A percentile compares a stretch with the other conserved stretches of the same genome.
phyloP scores from a whole-genome alignment of 2,329 filamentous ascomycete genomes.

The Stagonosporopsis chrysanthemi region DNA sequence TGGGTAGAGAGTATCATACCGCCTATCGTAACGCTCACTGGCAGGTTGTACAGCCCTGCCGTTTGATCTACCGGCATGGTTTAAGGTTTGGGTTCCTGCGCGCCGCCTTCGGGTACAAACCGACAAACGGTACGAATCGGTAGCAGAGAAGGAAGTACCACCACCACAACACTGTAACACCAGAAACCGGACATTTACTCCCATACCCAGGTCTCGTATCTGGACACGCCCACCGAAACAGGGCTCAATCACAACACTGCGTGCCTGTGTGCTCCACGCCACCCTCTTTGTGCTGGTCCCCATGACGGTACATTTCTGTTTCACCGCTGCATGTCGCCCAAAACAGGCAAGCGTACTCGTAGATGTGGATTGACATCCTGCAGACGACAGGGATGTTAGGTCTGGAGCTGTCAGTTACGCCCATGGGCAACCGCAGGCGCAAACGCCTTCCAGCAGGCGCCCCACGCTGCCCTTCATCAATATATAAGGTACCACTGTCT shows the following conservation, averaged over 20 bases:
- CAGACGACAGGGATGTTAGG: not conserved
- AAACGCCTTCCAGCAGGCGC: conserved; percentile 6
- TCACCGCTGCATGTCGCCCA: conserved; percentile 28
- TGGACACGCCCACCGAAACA: not conserved
- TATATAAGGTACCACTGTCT: conserved; percentile 13
- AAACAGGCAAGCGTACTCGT: conserved; percentile 24
- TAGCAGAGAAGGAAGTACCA: not conserved
- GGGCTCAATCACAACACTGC: conserved; percentile 3
- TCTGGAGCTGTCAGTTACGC: conserved; percentile 11
- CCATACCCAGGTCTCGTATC: not conserved
- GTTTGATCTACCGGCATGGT: conserved; percentile 1
- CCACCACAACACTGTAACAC: conserved; percentile 4
- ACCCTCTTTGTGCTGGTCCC: conserved; percentile 10
- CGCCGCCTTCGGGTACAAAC: not conserved
- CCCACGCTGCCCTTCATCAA: not conserved
- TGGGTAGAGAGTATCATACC: not conserved
- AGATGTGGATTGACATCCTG: conserved; percentile 16
- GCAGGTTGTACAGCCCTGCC: conserved; percentile 1
- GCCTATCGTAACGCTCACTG: conserved; percentile 1
- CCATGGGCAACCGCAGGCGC: conserved; percentile 8
- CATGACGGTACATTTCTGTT: conserved; percentile 25
- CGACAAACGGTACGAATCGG: not conserved
- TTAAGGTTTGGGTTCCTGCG: conserved; percentile 5
- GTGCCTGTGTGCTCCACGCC: conserved; percentile 11
- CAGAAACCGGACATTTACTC: conserved; percentile 1